Percentiles rank a stretch among this genome's conserved stretches.
Conservation (phyloP, 2,329 filamentous ascomycete species). For the Apiospora kogelbergensis region DNA sequence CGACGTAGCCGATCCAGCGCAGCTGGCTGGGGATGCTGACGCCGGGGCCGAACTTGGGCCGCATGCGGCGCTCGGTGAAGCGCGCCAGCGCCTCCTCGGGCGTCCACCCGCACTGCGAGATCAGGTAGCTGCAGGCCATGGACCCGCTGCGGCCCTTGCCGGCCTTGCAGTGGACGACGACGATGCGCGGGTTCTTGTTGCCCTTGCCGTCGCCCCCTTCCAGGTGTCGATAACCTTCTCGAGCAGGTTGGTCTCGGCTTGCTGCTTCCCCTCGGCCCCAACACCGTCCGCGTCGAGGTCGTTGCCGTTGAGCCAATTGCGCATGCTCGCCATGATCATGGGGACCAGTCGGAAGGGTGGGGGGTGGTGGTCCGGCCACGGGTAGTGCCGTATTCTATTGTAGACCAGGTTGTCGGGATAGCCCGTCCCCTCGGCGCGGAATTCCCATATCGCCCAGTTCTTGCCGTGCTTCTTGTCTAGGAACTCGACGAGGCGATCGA, state of each 20-base stretch:
- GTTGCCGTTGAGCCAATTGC: conserved; percentile 73
- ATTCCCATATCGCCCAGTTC: conserved; percentile 97
- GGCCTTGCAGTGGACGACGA: conserved; percentile 95
- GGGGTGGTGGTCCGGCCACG: conserved; percentile 96
- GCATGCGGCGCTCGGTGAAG: conserved; percentile 83
- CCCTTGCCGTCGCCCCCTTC: conserved; percentile 21
- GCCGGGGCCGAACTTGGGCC: conserved; percentile 82
- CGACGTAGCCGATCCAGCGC: conserved; percentile 84
- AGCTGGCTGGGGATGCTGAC: conserved; percentile 93
- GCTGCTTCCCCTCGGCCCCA: conserved; percentile 18
- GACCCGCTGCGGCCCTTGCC: conserved; percentile 94
- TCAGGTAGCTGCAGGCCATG: conserved; percentile 83
- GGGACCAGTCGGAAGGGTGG: conserved; percentile 89
- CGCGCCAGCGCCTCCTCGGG: conserved; percentile 52
- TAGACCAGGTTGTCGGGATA: conserved; percentile 92
- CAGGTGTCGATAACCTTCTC: conserved; percentile 28
- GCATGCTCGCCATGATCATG: conserved; percentile 87
- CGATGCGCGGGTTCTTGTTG: conserved; percentile 58
- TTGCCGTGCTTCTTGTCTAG: conserved; percentile 81
- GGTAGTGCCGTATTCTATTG: conserved; percentile 82
- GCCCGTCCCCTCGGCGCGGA: conserved; percentile 92
- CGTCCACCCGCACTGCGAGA: conserved; percentile 73
- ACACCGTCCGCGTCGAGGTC: conserved; percentile 36
- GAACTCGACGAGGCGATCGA: conserved; percentile 82
- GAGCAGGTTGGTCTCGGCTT: conserved; percentile 14